Base-by-base conservation (phyloP, 331 rosid species). In the Prunus yedoensis region DNA sequence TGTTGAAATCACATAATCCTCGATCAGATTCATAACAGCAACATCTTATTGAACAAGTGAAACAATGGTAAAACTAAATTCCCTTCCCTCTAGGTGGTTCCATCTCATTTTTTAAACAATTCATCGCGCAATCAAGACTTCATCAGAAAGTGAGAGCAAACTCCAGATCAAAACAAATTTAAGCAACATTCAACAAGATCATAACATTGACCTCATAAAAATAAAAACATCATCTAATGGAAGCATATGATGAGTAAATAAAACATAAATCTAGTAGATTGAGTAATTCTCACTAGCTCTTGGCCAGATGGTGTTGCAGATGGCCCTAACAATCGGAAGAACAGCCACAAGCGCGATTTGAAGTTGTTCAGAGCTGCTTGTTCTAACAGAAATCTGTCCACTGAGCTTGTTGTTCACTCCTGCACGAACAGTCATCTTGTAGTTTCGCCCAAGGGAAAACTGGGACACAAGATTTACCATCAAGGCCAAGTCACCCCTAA, bases 331-430 rank as follows among this genome's bases (percentile, higher is more conserved):
- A 21, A 93, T 77, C 1, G 98, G 98, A 79, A 89, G 82, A 76
- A 91, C 30, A 8, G 95, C 96, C 66, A 93, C 46, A 11, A 93
- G 92, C 14, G 97, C 98, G 73, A 93, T 80, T 85, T 93, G 98
- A 73, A 93, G 91, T 75, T 91, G 97, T 77, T 93, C 98, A 10
- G 98, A 88, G 84, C 97, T 91, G 82, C 97, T 91, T 35, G 96
- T 91, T 85, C 89, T 84, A 68, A 93, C 85, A 15, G 82, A 70
- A 53, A 93, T 85, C 88, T 93, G 98, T 69, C 98, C 98, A 23
- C 96, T 91, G 64, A 83, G 86, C 83, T 93, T 93, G 87, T 93
- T 93, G 96, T 93, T 93, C 84, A 93, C 81, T 74, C 90, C 93
- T 53, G 97, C 96, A 30, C 98, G 97, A 66, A 93, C 89, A 1